These are phyloP conservation scores for Echium plantagineum DNA, from an alignment of 257 asterid genomes.

Conservation along the genomic window DNA sequence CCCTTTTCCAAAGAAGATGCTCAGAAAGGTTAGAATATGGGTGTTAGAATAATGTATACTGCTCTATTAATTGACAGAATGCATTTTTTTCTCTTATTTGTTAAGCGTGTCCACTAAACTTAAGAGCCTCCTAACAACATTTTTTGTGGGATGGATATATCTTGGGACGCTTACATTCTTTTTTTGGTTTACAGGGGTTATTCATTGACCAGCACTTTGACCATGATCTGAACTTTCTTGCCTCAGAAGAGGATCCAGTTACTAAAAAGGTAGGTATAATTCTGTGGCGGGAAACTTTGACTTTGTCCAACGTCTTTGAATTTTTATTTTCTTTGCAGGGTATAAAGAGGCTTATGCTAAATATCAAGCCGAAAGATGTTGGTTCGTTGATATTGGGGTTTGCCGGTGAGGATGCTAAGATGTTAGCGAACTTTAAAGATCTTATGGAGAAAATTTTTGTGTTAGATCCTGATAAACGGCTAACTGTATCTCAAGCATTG, in stretches of 20 bases:
- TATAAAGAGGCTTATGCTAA: conserved; percentile 64
- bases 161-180: neutral
- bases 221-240: conserved; percentile 80
- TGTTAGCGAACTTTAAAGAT: conserved; percentile 86
- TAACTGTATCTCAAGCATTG: conserved; percentile 89
- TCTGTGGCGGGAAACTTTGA: conserved; percentile 1
- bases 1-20: conserved; percentile 91
- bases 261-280: conserved; percentile 65
- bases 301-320: conserved; percentile 6
- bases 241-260: conserved; percentile 94
- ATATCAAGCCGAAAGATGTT: conserved; percentile 89
- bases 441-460: conserved; percentile 80
- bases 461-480: conserved; percentile 95
- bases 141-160: neutral
- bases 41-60: neutral
- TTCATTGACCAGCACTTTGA: conserved; percentile 84
- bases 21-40: conserved; percentile 59
- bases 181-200: conserved; percentile 47
- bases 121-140: neutral
- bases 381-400: conserved; percentile 63
- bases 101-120: neutral
- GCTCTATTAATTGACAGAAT: too few relatives aligned
- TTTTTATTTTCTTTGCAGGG: conserved; percentile 40
- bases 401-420: conserved; percentile 90
- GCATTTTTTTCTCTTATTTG: neutral